Conservation (phyloP, 192 early-diverging fungal species). For the Coemansia sp. region DNA sequence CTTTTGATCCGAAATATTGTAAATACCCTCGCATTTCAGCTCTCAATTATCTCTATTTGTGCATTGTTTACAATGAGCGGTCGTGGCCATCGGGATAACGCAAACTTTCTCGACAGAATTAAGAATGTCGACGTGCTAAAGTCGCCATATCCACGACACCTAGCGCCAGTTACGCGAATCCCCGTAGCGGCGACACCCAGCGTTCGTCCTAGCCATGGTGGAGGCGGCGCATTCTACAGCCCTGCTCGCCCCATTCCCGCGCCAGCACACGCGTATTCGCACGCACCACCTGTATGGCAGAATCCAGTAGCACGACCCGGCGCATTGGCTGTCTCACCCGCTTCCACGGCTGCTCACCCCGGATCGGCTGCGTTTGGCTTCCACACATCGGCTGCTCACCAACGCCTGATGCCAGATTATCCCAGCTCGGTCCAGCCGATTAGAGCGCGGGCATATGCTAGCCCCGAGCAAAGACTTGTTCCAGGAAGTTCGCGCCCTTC, state of each 20-base stretch:
- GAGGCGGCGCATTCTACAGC: neutral
- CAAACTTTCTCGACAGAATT: constrained; percentile 45
- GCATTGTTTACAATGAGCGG: constrained; percentile 24
- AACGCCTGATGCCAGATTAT: constrained; percentile 28
- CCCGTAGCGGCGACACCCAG: constrained; percentile 12
- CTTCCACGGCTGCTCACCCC: neutral
- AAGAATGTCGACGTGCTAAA: constrained; percentile 37
- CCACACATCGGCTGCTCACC: neutral
- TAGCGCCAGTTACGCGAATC: constrained; percentile 12
- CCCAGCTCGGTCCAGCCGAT: constrained; percentile 44
- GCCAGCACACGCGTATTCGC: neutral
- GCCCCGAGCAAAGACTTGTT: constrained; percentile 13
- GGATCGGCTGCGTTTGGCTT: neutral
- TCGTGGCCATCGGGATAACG: constrained; percentile 12
- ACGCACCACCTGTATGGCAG: constrained; percentile 15
- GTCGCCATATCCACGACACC: constrained; percentile 44
- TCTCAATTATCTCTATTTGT: neutral
- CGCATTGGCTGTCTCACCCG: constrained; percentile 6
- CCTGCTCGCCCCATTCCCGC: constrained; percentile 15
- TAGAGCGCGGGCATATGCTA: constrained; percentile 12
- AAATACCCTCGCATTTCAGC: constrained; percentile 5
- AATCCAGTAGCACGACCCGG: constrained; percentile 10
- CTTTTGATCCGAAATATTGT: constrained; percentile 5
- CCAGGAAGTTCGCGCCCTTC: constrained; percentile 43
- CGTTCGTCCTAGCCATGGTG: constrained; percentile 8